These are phyloP conservation scores for Thamnidium elegans DNA, from an alignment of 192 early-diverging fungal species.

Conservation along the genomic window DNA sequence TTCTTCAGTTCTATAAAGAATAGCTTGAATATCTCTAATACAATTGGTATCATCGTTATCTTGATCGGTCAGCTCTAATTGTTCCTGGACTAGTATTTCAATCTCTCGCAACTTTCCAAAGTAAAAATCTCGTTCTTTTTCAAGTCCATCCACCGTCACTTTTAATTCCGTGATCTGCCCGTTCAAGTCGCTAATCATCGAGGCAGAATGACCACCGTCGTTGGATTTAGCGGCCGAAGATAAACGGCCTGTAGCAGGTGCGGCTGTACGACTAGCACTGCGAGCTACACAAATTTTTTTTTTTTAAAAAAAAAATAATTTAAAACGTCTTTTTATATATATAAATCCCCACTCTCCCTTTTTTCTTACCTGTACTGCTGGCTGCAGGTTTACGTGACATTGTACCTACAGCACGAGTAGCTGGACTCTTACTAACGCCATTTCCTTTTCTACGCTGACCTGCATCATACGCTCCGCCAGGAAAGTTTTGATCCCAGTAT, in stretches of 20 bases:
- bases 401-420: slow-evolving; percentile 33
- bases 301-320: not conserved
- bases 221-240: slow-evolving; percentile 26
- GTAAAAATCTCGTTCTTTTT: slow-evolving; percentile 98
- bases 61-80: slow-evolving; percentile 49
- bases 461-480: slow-evolving; percentile 84
- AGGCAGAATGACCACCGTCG: slow-evolving; percentile 50
- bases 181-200: slow-evolving; percentile 70
- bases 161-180: slow-evolving; percentile 79
- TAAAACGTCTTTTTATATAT: not conserved
- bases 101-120: slow-evolving; percentile 93
- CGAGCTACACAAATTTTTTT: slow-evolving; percentile 11
- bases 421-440: slow-evolving; percentile 26
- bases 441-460: slow-evolving; percentile 56
- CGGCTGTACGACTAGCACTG: slow-evolving; percentile 19
- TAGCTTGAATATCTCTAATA: slow-evolving; percentile 76
- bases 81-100: slow-evolving; percentile 86
- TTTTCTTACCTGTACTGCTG: slow-evolving; percentile 7
- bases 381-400: slow-evolving; percentile 16
- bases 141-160: slow-evolving; percentile 83
- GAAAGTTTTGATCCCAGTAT: slow-evolving; percentile 88
- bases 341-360: no score
- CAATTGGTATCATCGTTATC: slow-evolving; percentile 32
- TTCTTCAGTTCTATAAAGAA: slow-evolving; percentile 92
- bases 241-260: slow-evolving; percentile 20